Conservation (phyloP, 1,139 yeast genomes). For the Wickerhamiella infanticola region DNA sequence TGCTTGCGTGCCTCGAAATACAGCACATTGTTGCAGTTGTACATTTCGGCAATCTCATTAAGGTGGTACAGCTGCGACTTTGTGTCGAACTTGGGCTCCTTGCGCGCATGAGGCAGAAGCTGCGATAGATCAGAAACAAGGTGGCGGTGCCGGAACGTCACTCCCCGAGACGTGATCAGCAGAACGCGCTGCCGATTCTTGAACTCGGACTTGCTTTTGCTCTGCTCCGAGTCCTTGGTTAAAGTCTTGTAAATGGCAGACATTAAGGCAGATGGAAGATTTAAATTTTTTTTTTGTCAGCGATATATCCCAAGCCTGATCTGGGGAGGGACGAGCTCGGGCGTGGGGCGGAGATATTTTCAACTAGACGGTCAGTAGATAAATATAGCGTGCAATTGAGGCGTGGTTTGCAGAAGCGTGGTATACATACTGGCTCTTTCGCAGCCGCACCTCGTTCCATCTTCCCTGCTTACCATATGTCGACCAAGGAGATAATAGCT, state of each 20-base stretch:
- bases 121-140: conserved; percentile 65
- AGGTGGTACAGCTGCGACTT: conserved; percentile 78
- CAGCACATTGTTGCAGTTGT: conserved; percentile 90
- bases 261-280: conserved; percentile 5
- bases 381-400: too few species aligned
- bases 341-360: too few species aligned
- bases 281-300: neutral
- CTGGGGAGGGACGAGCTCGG: too few species aligned
- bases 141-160: conserved; percentile 86
- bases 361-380: too few species aligned
- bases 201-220: conserved; percentile 26
- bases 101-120: conserved; percentile 86
- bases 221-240: conserved; percentile 30
- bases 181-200: conserved; percentile 37
- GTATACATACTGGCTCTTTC: too few species aligned
- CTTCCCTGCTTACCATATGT: neutral
- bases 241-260: conserved; percentile 49
- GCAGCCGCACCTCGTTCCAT: neutral
- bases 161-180: conserved; percentile 86
- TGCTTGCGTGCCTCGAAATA: conserved; percentile 96
- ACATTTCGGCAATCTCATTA: conserved; percentile 90
- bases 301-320: neutral
- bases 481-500: conserved; percentile 4
- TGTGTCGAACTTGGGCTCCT: conserved; percentile 90
- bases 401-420: too few species aligned